Conservation (phyloP, 2,329 filamentous ascomycete genomes). For the Capronia coronata region DNA sequence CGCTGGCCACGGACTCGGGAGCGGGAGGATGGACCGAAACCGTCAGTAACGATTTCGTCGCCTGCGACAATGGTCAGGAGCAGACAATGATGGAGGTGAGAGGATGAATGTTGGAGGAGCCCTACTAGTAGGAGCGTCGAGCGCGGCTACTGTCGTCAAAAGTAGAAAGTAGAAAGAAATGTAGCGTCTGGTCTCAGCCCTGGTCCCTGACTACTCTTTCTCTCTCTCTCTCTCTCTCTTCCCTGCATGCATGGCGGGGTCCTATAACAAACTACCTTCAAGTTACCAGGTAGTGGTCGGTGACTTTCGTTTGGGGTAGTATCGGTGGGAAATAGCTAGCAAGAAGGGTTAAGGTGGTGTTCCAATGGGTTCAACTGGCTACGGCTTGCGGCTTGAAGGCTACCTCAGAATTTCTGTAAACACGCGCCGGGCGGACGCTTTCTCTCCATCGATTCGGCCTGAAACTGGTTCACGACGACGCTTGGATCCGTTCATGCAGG, state of each 20-base stretch:
- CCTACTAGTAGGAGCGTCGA: constrained; percentile 21
- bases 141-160: constrained; percentile 15
- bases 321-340: too few species aligned
- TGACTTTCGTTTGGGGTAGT: too few species aligned
- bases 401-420: too few species aligned
- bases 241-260: not conserved
- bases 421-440: not conserved
- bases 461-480: constrained; percentile 9
- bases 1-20: constrained; percentile 14
- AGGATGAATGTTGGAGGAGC: constrained; percentile 12
- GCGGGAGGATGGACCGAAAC: constrained; percentile 13
- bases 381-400: too few species aligned
- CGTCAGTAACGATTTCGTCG: constrained; percentile 23
- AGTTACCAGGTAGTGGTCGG: too few species aligned
- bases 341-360: too few species aligned
- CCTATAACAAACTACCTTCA: too few species aligned
- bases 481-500: constrained; percentile 19
- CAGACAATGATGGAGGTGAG: constrained; percentile 12
- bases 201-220: constrained; percentile 18
- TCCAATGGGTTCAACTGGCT: too few species aligned
- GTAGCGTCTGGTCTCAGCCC: not conserved
- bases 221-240: not conserved
- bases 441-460: constrained; percentile 8
- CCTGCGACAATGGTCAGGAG: constrained; percentile 21
- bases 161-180: constrained; percentile 2